phyloP scores from a whole-genome alignment of 2,329 filamentous ascomycete species.

The Diplodia seriata region DNA sequence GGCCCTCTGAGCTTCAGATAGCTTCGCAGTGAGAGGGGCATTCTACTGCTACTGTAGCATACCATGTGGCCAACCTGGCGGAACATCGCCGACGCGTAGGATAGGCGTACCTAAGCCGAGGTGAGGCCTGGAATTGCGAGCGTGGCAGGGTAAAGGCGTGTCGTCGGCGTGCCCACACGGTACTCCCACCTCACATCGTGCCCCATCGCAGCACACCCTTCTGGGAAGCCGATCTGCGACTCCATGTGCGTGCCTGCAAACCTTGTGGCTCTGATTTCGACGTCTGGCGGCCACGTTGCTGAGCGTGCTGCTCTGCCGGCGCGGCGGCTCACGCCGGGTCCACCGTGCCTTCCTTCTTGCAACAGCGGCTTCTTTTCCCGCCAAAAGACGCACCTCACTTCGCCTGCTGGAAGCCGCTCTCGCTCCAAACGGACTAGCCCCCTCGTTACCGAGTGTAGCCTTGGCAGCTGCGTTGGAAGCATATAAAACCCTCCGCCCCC shows the following conservation, averaged over 20 bases:
- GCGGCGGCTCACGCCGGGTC: not conserved
- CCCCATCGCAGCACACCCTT: not conserved
- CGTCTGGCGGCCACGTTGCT: not conserved
- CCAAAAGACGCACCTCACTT: not conserved
- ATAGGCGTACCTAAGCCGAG: not conserved
- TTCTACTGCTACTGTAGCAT: too few relatives aligned
- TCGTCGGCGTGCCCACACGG: not conserved
- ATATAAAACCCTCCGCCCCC: not conserved
- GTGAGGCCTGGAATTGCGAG: not conserved
- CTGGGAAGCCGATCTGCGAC: not conserved
- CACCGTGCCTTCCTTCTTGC: not conserved
- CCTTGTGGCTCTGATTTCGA: not conserved
- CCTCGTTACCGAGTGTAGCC: not conserved
- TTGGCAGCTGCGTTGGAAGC: not conserved
- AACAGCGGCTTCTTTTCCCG: not conserved
- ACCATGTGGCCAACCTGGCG: too few relatives aligned
- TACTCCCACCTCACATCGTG: not conserved
- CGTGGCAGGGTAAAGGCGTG: not conserved
- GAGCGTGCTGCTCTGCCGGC: not conserved
- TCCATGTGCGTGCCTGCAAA: not conserved
- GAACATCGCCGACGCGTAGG: too few relatives aligned
- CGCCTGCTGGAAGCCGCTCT: not conserved
- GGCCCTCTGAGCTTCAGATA: not conserved
- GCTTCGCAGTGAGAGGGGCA: too few relatives aligned
- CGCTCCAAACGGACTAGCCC: not conserved